A percentile compares a stretch with the other conserved stretches of the same genome.
phyloP scores from a whole-genome alignment of 371 early-diverging fungal genomes.

The Rhizopus sp. region DNA sequence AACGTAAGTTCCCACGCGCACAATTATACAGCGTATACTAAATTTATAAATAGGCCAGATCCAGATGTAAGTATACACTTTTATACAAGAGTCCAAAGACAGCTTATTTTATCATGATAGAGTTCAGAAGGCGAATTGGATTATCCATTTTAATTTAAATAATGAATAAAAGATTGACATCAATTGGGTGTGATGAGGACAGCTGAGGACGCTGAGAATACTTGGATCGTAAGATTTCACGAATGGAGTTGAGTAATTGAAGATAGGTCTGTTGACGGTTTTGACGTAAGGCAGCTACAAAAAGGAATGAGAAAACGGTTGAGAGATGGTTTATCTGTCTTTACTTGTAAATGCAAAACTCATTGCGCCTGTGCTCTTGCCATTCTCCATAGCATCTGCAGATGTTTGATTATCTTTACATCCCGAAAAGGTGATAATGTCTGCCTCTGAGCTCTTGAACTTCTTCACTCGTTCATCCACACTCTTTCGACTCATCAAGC shows the following conservation, averaged over 20 bases:
- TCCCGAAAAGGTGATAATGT: constrained; percentile 83
- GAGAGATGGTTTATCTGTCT: not conserved
- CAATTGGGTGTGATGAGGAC: constrained; percentile 29
- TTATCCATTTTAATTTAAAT: constrained; percentile 1
- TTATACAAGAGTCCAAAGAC: not conserved
- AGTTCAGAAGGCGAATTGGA: constrained; percentile 21
- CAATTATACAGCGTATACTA: not conserved
- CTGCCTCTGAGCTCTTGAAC: constrained; percentile 62
- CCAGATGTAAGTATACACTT: constrained; percentile 13
- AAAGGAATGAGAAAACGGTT: constrained; percentile 1
- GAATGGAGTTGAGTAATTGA: constrained; percentile 71
- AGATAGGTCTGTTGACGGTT: constrained; percentile 71
- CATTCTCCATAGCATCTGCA: constrained; percentile 72
- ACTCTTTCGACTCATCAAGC: constrained; percentile 37
- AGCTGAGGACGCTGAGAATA: constrained; percentile 87
- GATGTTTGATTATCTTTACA: constrained; percentile 90
- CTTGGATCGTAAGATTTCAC: constrained; percentile 64
- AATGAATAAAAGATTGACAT: constrained; percentile 3
- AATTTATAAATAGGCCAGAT: constrained; percentile 14
- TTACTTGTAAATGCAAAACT: constrained; percentile 70
- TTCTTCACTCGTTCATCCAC: constrained; percentile 39
- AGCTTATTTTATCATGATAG: constrained; percentile 4
- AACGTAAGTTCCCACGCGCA: constrained; percentile 14
- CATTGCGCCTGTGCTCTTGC: constrained; percentile 82
- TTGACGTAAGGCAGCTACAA: constrained; percentile 46